phyloP scores from a whole-genome alignment of 106 monocot genomes.

The Platanthera zijinensis region DNA sequence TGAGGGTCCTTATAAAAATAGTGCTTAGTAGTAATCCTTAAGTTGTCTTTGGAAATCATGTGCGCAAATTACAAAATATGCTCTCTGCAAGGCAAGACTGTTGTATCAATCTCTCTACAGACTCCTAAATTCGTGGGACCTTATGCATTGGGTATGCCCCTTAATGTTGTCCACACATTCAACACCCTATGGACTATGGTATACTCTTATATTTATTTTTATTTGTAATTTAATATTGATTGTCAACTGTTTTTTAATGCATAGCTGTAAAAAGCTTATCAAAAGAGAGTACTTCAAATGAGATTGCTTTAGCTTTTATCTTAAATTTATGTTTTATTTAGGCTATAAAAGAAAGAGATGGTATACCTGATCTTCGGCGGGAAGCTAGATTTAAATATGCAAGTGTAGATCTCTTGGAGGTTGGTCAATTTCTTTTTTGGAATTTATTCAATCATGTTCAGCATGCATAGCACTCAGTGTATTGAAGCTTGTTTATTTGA shows the following conservation, averaged over 20 bases:
- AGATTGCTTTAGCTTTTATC: neutral
- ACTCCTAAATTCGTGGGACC: neutral
- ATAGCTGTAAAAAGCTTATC: neutral
- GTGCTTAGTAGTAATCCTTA: neutral
- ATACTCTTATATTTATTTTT: neutral
- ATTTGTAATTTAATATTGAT: neutral
- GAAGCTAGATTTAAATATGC: conserved; percentile 81
- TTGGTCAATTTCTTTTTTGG: conserved; percentile 23
- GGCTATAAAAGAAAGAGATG: conserved; percentile 76
- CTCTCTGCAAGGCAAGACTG: neutral
- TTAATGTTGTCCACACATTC: neutral
- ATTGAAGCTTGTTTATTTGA: neutral
- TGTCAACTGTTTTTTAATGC: neutral
- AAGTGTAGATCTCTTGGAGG: conserved; percentile 62
- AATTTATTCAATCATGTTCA: conserved; percentile 1
- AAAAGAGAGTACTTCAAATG: neutral
- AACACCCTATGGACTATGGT: neutral
- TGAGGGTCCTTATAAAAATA: neutral
- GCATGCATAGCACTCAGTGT: neutral
- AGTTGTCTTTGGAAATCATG: neutral
- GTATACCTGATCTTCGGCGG: conserved; percentile 87
- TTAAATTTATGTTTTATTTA: conserved; percentile 28
- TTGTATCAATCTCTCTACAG: neutral
- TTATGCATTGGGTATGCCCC: neutral
- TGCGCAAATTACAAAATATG: neutral